Evolutionary conservation across 2,329 filamentous ascomycete species (phyloP), one percentile per base, ranked within the genome.

Genomic region (Gaeumannomyces tritici): DNA sequence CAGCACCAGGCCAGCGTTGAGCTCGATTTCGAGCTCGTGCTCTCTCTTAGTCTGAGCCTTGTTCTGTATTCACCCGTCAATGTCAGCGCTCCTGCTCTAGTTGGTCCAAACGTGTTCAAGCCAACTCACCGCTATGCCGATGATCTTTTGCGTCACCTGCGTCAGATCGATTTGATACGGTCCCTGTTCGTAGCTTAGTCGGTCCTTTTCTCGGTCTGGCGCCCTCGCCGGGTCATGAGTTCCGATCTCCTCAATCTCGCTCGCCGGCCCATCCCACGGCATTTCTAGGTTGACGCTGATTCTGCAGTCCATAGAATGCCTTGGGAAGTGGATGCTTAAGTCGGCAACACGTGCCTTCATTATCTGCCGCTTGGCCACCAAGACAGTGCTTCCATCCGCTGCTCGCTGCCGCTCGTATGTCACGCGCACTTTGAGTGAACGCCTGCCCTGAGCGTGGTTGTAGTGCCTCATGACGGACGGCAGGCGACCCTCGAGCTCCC

Each of bases 251-350:
- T 83, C 79, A 18, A 86, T 73, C 64, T 85, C 83, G 54, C 83
- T 78, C 4, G 86, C 79, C 0, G 89, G 70, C 1, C 92, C 91
- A 4, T 91, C 83, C 78, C 88, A 96, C 62, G 88, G 83, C 84
- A 96, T 92, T 84, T 99, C 96, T 2, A 99, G 83, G 71, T 96
- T 98, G 70, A 99, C 87, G 69, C 91, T 96, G 67, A 99, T 88
- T 13, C 95, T 90, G 75, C 92, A 96, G 75, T 99, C 95, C 70
- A 97, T 90, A 3, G 85, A 84, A 11, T 83, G 84, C 60, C 80
- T 79, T 0, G 95, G 93, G 68, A 91, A 89, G 74, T 89, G 88
- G 24, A 99, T 83, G 69, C 96, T 89, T n/a, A 97, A 77, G 72
- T 99, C 92, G 29, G 85, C 87, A 18, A 98, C 81, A n/a, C 92